phyloP scores from a whole-genome alignment of 257 asterid species.

The Lycium barbarum region DNA sequence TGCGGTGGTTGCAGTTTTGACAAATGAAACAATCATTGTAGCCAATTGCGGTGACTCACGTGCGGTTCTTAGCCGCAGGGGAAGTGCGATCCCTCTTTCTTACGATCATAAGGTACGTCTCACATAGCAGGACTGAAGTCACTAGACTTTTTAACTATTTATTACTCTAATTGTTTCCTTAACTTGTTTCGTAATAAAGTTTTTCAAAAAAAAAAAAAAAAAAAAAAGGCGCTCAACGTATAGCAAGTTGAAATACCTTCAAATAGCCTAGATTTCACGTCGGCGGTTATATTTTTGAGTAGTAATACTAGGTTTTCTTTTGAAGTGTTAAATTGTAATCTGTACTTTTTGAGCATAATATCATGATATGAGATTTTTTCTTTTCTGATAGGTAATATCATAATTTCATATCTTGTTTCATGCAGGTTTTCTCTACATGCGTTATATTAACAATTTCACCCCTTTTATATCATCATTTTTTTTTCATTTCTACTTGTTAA shows the following conservation, averaged over 20 bases:
- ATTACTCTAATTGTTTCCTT: neutral
- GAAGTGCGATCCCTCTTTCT: slow-evolving; percentile 35
- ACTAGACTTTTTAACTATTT: neutral
- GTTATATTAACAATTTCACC: neutral
- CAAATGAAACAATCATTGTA: slow-evolving; percentile 28
- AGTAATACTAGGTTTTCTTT: neutral
- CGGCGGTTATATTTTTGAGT: neutral
- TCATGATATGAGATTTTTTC: neutral
- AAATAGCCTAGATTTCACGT: neutral
- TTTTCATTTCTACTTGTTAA: neutral
- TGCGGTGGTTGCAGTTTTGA: slow-evolving; percentile 31
- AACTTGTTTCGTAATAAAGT: neutral
- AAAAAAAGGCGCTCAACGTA: too few relatives aligned
- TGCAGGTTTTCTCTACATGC: neutral
- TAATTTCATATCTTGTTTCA: neutral
- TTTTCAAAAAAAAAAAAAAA: too few relatives aligned
- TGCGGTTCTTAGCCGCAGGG: slow-evolving; percentile 34
- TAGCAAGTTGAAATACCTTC: too few relatives aligned
- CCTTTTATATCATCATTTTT: neutral
- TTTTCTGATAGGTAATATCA: neutral
- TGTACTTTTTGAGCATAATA: neutral
- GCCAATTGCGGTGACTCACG: slow-evolving; percentile 46
- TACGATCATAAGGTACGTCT: slow-evolving; percentile 39
- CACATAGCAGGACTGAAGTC: neutral
- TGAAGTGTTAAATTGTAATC: neutral